Conservation (phyloP, 2,329 filamentous ascomycete species). For the Ophiocordyceps camponoti-rufipedis region DNA sequence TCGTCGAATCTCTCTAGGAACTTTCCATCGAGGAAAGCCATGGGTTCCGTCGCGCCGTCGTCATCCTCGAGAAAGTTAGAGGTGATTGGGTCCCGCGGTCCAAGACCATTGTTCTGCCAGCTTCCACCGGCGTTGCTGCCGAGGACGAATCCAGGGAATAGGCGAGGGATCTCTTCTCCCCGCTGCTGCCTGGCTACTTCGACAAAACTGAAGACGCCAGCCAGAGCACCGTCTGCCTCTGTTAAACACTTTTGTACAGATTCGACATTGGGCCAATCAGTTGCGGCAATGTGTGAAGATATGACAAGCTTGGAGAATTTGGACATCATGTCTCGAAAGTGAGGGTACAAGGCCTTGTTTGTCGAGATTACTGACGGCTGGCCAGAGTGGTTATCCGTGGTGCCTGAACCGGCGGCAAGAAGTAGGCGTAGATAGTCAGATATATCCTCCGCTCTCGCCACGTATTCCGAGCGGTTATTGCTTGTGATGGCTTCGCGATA, state of each 20-base stretch:
- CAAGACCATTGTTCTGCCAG: slow-evolving; percentile 61
- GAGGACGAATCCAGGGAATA: slow-evolving; percentile 84
- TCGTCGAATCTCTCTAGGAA: slow-evolving; percentile 74
- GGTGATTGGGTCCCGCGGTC: slow-evolving; percentile 50
- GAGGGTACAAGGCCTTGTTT: slow-evolving; percentile 91
- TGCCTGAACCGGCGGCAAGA: slow-evolving; percentile 88
- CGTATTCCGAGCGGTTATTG: slow-evolving; percentile 74
- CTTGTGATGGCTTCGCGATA: slow-evolving; percentile 82
- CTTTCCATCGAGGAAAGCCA: slow-evolving; percentile 53
- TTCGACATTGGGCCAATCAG: slow-evolving; percentile 88
- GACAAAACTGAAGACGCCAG: slow-evolving; percentile 90
- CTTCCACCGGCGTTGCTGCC: slow-evolving; percentile 70
- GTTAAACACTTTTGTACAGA: slow-evolving; percentile 89
- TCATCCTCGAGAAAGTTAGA: slow-evolving; percentile 79
- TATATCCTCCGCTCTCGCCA: slow-evolving; percentile 89
- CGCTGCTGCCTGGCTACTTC: slow-evolving; percentile 87
- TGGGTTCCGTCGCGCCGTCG: slow-evolving; percentile 54
- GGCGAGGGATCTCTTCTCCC: slow-evolving; percentile 80
- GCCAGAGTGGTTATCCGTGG: slow-evolving; percentile 95
- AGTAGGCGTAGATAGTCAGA: slow-evolving; percentile 88
- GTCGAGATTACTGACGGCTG: slow-evolving; percentile 98
- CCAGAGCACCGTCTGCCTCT: slow-evolving; percentile 89
- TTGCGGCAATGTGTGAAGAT: slow-evolving; percentile 91
- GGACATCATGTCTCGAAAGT: slow-evolving; percentile 99
- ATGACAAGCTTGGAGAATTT: slow-evolving; percentile 98